phyloP scores from a whole-genome alignment of 371 early-diverging fungal species.

The Mucor irregularis region DNA sequence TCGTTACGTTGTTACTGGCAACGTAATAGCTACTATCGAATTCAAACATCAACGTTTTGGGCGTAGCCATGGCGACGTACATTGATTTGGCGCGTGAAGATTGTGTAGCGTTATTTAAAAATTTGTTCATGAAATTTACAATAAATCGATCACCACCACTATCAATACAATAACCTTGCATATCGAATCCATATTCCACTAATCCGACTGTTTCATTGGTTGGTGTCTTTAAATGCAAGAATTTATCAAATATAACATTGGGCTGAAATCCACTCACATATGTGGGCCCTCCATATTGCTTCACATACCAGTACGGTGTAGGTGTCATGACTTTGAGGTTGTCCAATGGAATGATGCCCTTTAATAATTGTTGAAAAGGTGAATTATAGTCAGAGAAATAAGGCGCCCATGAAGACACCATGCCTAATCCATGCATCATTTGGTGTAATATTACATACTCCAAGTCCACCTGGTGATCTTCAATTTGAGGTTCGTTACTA shows the following conservation, averaged over 20 bases:
- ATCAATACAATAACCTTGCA: constrained; percentile 28
- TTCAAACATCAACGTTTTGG: constrained; percentile 10
- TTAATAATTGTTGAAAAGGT: constrained; percentile 28
- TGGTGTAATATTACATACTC: constrained; percentile 37
- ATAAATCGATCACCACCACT: constrained; percentile 10
- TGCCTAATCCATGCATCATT: constrained; percentile 38
- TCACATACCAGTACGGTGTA: constrained; percentile 22
- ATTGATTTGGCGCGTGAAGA: constrained; percentile 15
- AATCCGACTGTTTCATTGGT: constrained; percentile 14
- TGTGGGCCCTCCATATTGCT: constrained; percentile 19
- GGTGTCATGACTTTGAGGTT: constrained; percentile 35
- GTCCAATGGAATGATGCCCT: constrained; percentile 20
- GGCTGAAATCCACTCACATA: constrained; percentile 35
- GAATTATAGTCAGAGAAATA: constrained; percentile 30
- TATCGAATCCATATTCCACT: constrained; percentile 23
- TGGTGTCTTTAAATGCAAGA: constrained; percentile 15
- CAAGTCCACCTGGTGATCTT: constrained; percentile 31
- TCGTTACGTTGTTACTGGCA: not conserved
- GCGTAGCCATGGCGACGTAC: constrained; percentile 18
- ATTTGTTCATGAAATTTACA: constrained; percentile 26
- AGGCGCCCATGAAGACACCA: constrained; percentile 40
- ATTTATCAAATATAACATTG: constrained; percentile 41
- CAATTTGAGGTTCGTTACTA: constrained; percentile 10
- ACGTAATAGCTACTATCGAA: too few relatives aligned
- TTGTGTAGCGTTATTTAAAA: constrained; percentile 24